Conservation (phyloP, 352 stramenopile genomes). For the Phytophthora megakarya region DNA sequence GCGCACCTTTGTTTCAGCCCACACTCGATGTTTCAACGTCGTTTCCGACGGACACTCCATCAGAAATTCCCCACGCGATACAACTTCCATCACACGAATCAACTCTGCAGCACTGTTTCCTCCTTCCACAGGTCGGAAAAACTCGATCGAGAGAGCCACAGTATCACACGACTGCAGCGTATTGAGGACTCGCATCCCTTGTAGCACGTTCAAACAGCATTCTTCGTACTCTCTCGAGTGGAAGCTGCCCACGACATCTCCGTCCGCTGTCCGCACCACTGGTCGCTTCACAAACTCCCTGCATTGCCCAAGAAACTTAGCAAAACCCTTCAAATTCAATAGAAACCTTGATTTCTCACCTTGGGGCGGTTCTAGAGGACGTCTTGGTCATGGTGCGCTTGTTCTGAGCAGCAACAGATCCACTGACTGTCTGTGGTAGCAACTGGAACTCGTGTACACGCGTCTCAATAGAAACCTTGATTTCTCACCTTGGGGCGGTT, state of each 20-base stretch:
- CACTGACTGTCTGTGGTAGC: conserved; percentile 21
- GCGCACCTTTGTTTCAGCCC: conserved; percentile 54
- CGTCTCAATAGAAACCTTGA: too few species aligned
- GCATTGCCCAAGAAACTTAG: conserved; percentile 9
- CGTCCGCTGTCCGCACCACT: conserved; percentile 48
- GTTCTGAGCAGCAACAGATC: neutral
- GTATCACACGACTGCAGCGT: conserved; percentile 75
- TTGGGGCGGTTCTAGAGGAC: conserved; percentile 13
- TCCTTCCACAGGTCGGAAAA: conserved; percentile 26
- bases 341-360: conserved; percentile 16
- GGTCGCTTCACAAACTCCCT: conserved; percentile 69
- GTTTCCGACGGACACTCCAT: conserved; percentile 38
- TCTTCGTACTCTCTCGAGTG: conserved; percentile 53
- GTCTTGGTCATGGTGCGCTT: conserved; percentile 19
- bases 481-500: conserved; percentile 29
- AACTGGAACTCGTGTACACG: conserved; percentile 62
- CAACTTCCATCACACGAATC: conserved; percentile 50
- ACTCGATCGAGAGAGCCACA: conserved; percentile 49
- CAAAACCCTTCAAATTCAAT: neutral
- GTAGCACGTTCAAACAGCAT: conserved; percentile 40
- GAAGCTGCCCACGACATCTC: conserved; percentile 59
- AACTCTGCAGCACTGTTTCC: conserved; percentile 23
- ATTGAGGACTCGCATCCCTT: conserved; percentile 60
- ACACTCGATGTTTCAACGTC: conserved; percentile 41
- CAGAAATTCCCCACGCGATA: conserved; percentile 67